These are phyloP conservation scores for Hyphochytrium catenoides DNA, from an alignment of 352 stramenopile species.

Conservation along the genomic window DNA sequence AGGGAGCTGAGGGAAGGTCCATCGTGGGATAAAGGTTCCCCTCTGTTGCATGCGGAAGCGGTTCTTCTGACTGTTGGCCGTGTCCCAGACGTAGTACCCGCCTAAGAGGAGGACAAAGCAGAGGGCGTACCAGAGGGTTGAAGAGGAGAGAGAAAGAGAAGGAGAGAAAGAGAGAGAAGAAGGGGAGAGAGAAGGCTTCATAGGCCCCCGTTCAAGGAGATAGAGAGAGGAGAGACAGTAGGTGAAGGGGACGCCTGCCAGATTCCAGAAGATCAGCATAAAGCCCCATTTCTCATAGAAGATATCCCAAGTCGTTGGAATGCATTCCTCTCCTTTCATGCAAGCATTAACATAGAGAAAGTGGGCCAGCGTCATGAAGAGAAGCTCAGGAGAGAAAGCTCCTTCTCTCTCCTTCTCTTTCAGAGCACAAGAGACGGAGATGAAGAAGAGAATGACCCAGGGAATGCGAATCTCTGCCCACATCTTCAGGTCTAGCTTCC, in stretches of 20 bases:
- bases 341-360: conserved; percentile 17
- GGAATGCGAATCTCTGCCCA: conserved; percentile 16
- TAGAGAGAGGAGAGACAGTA: conserved; percentile 10
- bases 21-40: conserved; percentile 12
- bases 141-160: conserved; percentile 6
- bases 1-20: conserved; percentile 17
- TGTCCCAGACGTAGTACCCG: conserved; percentile 21
- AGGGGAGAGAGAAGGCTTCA: conserved; percentile 11
- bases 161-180: conserved; percentile 7
- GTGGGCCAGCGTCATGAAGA: conserved; percentile 17
- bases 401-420: conserved; percentile 12
- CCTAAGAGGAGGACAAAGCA: conserved; percentile 6
- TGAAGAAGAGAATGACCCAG: conserved; percentile 16
- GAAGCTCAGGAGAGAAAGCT: conserved; percentile 9
- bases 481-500: conserved; percentile 18
- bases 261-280: conserved; percentile 24
- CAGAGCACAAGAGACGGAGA: conserved; percentile 12
- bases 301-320: conserved; percentile 21
- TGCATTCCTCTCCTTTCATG: conserved; percentile 20
- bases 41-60: conserved; percentile 14
- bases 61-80: conserved; percentile 21
- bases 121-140: conserved; percentile 7
- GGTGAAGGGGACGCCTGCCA: conserved; percentile 16
- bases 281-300: conserved; percentile 20
- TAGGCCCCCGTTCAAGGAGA: conserved; percentile 2